These are phyloP conservation scores for Desmodesmus armatus DNA, from an alignment of 139 green algal genomes.

Conservation along the genomic window DNA sequence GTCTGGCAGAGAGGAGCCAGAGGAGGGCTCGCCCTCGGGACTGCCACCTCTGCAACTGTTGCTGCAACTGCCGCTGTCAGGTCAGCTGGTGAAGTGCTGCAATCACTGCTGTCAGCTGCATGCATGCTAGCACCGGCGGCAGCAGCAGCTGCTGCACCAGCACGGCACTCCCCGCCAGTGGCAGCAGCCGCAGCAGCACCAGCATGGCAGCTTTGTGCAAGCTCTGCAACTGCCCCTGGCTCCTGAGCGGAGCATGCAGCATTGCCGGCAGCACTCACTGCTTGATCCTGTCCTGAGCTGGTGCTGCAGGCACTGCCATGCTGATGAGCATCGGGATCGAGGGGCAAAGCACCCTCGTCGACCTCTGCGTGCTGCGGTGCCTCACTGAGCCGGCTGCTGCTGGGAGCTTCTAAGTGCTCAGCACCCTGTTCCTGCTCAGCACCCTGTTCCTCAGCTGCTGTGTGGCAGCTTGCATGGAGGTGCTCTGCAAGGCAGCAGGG, in stretches of 20 bases:
- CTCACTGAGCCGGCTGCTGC: slow-evolving; percentile 6
- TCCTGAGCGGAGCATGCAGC: too few species aligned
- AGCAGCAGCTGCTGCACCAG: background rate
- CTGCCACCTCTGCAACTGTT: background rate
- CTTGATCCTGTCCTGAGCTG: background rate
- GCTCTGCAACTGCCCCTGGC: too few species aligned
- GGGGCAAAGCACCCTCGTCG: background rate
- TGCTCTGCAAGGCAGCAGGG: too few species aligned
- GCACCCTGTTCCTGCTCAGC: background rate
- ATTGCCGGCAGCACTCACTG: too few species aligned
- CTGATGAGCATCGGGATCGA: background rate
- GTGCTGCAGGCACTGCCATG: background rate
- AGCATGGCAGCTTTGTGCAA: too few species aligned
- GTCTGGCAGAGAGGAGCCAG: slow-evolving; percentile 22
- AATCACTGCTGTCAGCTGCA: background rate
- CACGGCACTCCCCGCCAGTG: background rate
- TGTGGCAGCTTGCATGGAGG: too few species aligned
- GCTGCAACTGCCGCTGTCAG: background rate
- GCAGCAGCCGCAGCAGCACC: too few species aligned
- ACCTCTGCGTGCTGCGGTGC: background rate
- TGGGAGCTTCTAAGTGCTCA: background rate
- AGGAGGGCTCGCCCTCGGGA: background rate
- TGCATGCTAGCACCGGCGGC: background rate
- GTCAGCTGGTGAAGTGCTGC: background rate
- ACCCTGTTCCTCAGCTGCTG: background rate